Evolutionary conservation across 192 early-diverging fungal genomes (phyloP).

Genomic region (Linnemannia zychae): DNA sequence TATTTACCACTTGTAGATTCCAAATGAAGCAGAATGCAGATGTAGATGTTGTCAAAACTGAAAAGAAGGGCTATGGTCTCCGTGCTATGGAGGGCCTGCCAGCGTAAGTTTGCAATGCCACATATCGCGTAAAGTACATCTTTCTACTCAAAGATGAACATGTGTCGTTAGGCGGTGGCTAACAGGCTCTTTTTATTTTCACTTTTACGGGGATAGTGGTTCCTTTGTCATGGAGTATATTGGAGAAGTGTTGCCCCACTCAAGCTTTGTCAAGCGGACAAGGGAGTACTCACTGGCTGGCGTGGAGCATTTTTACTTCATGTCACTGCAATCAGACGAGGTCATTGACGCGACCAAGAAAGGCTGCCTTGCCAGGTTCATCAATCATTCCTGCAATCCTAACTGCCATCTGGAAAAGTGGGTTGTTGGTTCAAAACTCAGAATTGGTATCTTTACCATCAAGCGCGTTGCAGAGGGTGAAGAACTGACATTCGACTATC

Average conservation of each 20-base stretch:
- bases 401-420: slow-evolving; percentile 98
- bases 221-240: slow-evolving; percentile 98
- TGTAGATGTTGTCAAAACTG: slow-evolving; percentile 90
- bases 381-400: slow-evolving; percentile 98
- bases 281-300: slow-evolving; percentile 85
- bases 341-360: slow-evolving; percentile 96
- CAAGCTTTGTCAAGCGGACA: slow-evolving; percentile 86
- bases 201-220: slow-evolving; percentile 65
- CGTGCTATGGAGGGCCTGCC: slow-evolving; percentile 73
- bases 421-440: slow-evolving; percentile 89
- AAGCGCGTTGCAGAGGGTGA: slow-evolving; percentile 81
- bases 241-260: slow-evolving; percentile 92
- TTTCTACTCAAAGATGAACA: background rate
- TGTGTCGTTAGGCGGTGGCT: background rate
- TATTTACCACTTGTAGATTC: slow-evolving; percentile 67
- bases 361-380: slow-evolving; percentile 95
- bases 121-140: no score
- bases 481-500: slow-evolving; percentile 99
- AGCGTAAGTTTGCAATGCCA: slow-evolving; percentile 63
- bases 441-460: slow-evolving; percentile 97
- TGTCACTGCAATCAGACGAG: slow-evolving; percentile 94
- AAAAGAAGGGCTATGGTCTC: slow-evolving; percentile 96
- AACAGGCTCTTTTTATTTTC: slow-evolving; percentile 11
- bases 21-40: slow-evolving; percentile 87
- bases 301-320: slow-evolving; percentile 97